A percentile compares a stretch with the other conserved stretches of the same genome.
These are phyloP conservation scores for Ramaria sp. DNA, from an alignment of 768 basidiomycete genomes.

Conservation along the genomic window DNA sequence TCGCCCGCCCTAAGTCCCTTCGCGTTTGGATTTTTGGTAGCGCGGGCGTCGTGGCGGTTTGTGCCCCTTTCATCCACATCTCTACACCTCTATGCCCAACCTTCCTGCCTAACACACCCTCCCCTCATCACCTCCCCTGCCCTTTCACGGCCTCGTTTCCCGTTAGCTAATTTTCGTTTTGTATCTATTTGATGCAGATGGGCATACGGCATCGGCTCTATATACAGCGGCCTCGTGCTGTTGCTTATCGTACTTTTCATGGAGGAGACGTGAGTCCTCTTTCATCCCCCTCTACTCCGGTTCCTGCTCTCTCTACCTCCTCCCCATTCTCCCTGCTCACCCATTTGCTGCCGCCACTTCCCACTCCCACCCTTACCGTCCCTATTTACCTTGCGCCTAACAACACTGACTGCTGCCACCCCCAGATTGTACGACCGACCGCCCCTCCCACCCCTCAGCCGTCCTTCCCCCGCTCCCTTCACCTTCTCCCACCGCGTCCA, in stretches of 20 bases:
- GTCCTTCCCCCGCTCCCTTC: conserved; percentile 17
- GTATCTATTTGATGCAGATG: conserved; percentile 35
- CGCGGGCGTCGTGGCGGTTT: conserved; percentile 29
- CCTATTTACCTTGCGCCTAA: too few species aligned
- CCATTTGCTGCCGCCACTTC: too few species aligned
- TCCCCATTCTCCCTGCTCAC: too few species aligned
- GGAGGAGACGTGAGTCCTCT: conserved; percentile 48
- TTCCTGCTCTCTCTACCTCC: too few species aligned
- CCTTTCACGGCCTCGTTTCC: too few species aligned
- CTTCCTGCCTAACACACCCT: too few species aligned
- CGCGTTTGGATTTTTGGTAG: conserved; percentile 57
- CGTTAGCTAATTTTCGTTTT: too few species aligned
- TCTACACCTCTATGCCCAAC: too few species aligned
- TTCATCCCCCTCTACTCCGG: too few species aligned
- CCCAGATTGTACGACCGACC: background rate
- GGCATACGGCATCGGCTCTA: conserved; percentile 56
- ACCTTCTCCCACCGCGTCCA: conserved; percentile 23
- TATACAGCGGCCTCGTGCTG: conserved; percentile 47
- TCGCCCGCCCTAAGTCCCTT: conserved; percentile 58
- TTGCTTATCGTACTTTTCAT: conserved; percentile 46
- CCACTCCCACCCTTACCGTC: too few species aligned
- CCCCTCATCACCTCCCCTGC: too few species aligned
- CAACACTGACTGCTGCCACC: background rate
- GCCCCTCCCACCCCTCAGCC: too few species aligned
- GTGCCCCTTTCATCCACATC: background rate